Percentiles rank a stretch among this genome's conserved stretches.
These are phyloP conservation scores for Herpotrichia juniperi DNA, from an alignment of 2,329 filamentous ascomycete genomes.

Conservation along the genomic window DNA sequence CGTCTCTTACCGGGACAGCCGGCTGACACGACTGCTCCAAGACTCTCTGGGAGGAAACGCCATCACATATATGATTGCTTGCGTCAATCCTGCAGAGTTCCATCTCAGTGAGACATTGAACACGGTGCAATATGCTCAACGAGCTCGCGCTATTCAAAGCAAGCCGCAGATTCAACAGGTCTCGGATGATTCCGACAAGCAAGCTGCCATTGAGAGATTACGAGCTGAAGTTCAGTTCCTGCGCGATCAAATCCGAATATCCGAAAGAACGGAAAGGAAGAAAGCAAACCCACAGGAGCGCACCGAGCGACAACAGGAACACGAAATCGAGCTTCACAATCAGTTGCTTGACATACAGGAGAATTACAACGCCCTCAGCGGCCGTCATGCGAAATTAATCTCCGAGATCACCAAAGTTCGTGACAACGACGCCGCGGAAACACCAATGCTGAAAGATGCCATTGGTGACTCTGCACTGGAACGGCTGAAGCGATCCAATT, in stretches of 20 bases:
- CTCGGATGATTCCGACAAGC: slow-evolving; percentile 88
- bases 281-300: slow-evolving; percentile 68
- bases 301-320: slow-evolving; percentile 78
- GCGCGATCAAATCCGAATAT: slow-evolving; percentile 87
- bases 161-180: slow-evolving; percentile 95
- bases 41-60: slow-evolving; percentile 96
- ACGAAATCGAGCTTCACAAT: slow-evolving; percentile 89
- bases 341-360: slow-evolving; percentile 92
- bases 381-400: slow-evolving; percentile 94
- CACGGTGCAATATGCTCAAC: slow-evolving; percentile 93
- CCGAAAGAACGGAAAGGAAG: slow-evolving; percentile 70
- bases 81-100: slow-evolving; percentile 95
- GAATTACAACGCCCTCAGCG: slow-evolving; percentile 88
- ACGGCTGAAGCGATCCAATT: slow-evolving; percentile 90
- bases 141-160: slow-evolving; percentile 94
- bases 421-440: slow-evolving; percentile 65
- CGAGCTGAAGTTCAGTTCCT: slow-evolving; percentile 94
- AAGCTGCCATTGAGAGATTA: slow-evolving; percentile 88
- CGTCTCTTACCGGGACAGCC: slow-evolving; percentile 98
- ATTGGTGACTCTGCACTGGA: slow-evolving; percentile 82
- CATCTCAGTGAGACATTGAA: slow-evolving; percentile 97
- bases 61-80: slow-evolving; percentile 99
- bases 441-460: slow-evolving; percentile 65
- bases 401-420: slow-evolving; percentile 88
- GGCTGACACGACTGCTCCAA: slow-evolving; percentile 90